A percentile compares a stretch with the other conserved stretches of the same genome.
These are phyloP conservation scores for Ogataea neopini DNA, from an alignment of 805 yeast genomes.

Conservation along the genomic window DNA sequence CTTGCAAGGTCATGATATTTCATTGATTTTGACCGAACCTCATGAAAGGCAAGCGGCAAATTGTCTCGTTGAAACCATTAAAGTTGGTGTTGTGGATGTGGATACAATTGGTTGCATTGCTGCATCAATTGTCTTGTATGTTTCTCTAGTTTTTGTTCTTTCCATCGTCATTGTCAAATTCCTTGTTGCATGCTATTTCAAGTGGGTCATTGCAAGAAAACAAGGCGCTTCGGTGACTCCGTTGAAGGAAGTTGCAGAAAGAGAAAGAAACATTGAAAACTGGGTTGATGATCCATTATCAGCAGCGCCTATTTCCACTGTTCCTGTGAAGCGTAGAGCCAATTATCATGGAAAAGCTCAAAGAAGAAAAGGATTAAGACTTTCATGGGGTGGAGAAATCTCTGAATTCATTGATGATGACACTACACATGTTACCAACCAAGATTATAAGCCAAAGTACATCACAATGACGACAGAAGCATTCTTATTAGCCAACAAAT, in stretches of 20 bases:
- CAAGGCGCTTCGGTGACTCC: slow-evolving; percentile 73
- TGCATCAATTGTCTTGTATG: slow-evolving; percentile 75
- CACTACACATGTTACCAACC: background rate
- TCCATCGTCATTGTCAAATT: slow-evolving; percentile 79
- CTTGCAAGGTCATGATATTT: slow-evolving; percentile 78
- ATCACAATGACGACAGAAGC: slow-evolving; percentile 72
- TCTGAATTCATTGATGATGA: slow-evolving; percentile 30
- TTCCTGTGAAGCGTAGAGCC: slow-evolving; percentile 55
- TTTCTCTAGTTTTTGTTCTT: slow-evolving; percentile 81
- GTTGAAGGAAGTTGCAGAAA: slow-evolving; percentile 58
- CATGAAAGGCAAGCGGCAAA: slow-evolving; percentile 72
- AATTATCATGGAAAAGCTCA: slow-evolving; percentile 38
- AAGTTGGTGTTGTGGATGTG: slow-evolving; percentile 87
- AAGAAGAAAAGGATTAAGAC: slow-evolving; percentile 35
- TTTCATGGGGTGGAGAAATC: slow-evolving; percentile 42
- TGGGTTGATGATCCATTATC: slow-evolving; percentile 75
- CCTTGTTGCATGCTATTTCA: slow-evolving; percentile 82
- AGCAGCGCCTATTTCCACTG: slow-evolving; percentile 52
- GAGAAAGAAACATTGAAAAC: slow-evolving; percentile 70
- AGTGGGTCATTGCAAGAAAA: slow-evolving; percentile 73
- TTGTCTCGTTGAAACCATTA: slow-evolving; percentile 81
- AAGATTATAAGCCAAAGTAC: slow-evolving; percentile 44
- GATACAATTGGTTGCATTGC: slow-evolving; percentile 94
- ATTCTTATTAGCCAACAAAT: slow-evolving; percentile 25
- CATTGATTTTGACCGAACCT: slow-evolving; percentile 64